Evolutionary conservation across 208 protist genomes (phyloP).

Genomic region (Trypanosoma platydactyli): DNA sequence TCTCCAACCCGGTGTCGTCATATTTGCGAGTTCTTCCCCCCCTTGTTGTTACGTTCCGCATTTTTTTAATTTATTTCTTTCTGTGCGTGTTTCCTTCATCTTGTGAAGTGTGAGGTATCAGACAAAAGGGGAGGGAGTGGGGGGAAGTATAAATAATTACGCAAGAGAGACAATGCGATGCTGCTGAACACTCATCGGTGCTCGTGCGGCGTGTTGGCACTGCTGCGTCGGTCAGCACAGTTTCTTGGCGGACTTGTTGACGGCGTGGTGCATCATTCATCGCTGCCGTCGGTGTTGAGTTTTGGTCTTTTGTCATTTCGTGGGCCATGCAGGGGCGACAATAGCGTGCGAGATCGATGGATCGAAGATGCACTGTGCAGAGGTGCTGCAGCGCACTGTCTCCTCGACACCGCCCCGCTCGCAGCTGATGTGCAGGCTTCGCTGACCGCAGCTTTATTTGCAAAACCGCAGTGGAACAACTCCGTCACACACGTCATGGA

Average conservation of each 20-base stretch:
- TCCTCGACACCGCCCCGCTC: slow-evolving; percentile 2
- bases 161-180: slow-evolving; percentile 11
- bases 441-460: slow-evolving; percentile 16
- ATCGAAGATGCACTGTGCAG: slow-evolving; percentile 1
- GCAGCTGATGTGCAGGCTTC: slow-evolving; percentile 17
- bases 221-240: slow-evolving; percentile 10
- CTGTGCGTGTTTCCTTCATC: too few relatives aligned
- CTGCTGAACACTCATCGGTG: not conserved
- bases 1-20: too few relatives aligned
- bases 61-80: too few relatives aligned
- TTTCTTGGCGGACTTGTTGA: slow-evolving; percentile 14
- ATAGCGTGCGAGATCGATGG: not conserved
- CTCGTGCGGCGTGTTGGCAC: not conserved
- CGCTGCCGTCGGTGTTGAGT: not conserved
- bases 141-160: not conserved
- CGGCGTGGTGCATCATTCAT: not conserved
- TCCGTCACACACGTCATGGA: slow-evolving; percentile 11
- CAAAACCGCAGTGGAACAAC: slow-evolving; percentile 18
- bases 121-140: too few relatives aligned
- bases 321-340: not conserved
- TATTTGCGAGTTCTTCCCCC: too few relatives aligned
- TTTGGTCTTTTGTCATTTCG: not conserved
- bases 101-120: too few relatives aligned
- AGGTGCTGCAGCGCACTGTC: slow-evolving; percentile 3
- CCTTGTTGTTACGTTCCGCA: too few relatives aligned